Evolutionary conservation across 441 rosid genomes (phyloP).

Genomic region (Adansonia madagascariensis): DNA sequence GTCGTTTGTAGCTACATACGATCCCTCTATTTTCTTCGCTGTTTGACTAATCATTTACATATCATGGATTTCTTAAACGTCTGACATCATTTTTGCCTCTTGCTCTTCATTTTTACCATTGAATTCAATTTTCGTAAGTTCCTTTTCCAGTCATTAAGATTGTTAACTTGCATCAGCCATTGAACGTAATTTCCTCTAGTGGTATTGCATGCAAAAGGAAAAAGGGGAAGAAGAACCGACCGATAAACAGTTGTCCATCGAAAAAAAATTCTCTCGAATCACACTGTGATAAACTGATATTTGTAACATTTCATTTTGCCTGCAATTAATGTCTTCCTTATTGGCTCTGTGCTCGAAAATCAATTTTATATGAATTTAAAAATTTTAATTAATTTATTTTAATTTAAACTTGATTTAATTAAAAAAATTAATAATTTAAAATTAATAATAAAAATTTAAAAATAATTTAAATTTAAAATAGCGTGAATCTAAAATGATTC

Average conservation of each 20-base stretch:
- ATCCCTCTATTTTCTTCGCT: not conserved
- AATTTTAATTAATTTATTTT: no score
- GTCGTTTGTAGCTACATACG: slow-evolving; percentile 18
- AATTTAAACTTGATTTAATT: no score
- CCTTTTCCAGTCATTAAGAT: no score
- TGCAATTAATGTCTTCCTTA: not conserved
- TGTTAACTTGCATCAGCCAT: not conserved
- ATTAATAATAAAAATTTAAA: no score
- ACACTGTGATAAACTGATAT: not conserved
- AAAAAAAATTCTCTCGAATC: not conserved
- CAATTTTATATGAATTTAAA: no score
- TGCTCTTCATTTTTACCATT: no score
- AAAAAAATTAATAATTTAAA: no score
- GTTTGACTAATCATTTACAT: not conserved
- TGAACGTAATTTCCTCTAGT: not conserved
- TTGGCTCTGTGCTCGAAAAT: not conserved
- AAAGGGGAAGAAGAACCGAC: not conserved
- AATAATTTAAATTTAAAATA: no score
- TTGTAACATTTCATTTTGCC: not conserved
- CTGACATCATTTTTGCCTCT: not conserved
- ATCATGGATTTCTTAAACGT: not conserved
- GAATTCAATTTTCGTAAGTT: no score
- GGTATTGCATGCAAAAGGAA: no score
- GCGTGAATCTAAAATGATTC: no score
- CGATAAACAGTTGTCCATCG: not conserved